Conservation (phyloP, 2,329 filamentous ascomycete species). For the Fusarium fujikuroi region DNA sequence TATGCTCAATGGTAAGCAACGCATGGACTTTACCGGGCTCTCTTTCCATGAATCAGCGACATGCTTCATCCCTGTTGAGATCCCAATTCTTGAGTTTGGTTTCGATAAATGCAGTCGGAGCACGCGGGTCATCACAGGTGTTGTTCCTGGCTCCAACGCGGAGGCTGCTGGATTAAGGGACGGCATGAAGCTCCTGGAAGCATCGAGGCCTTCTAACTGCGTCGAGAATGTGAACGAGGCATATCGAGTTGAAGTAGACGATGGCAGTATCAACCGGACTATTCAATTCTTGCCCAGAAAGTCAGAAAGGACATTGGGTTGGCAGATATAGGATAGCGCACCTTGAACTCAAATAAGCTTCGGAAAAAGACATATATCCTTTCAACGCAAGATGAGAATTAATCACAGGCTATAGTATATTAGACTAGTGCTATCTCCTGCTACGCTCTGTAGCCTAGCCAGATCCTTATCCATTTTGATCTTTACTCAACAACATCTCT, state of each 20-base stretch:
- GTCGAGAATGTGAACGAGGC: neutral
- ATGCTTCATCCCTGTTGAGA: neutral
- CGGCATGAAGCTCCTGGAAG: neutral
- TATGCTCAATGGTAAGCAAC: neutral
- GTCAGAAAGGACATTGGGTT: neutral
- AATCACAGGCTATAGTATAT: no score
- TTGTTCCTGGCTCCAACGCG: neutral
- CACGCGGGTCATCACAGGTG: neutral
- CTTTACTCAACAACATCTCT: neutral
- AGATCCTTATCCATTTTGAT: neutral
- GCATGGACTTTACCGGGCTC: neutral
- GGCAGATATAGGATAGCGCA: neutral
- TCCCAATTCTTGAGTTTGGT: neutral
- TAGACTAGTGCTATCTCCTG: neutral
- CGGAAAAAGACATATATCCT: no score
- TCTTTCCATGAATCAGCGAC: fast-evolving
- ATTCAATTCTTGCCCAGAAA: neutral
- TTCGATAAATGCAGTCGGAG: neutral
- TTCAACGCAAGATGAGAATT: no score
- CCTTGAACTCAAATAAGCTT: neutral
- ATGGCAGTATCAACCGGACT: fast-evolving
- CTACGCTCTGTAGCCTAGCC: no score
- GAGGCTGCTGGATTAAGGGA: neutral
- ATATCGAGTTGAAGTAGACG: neutral
- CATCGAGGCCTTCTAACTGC: neutral